These are phyloP conservation scores for Ophiobolus disseminans DNA, from an alignment of 2,329 filamentous ascomycete species.

Conservation along the genomic window DNA sequence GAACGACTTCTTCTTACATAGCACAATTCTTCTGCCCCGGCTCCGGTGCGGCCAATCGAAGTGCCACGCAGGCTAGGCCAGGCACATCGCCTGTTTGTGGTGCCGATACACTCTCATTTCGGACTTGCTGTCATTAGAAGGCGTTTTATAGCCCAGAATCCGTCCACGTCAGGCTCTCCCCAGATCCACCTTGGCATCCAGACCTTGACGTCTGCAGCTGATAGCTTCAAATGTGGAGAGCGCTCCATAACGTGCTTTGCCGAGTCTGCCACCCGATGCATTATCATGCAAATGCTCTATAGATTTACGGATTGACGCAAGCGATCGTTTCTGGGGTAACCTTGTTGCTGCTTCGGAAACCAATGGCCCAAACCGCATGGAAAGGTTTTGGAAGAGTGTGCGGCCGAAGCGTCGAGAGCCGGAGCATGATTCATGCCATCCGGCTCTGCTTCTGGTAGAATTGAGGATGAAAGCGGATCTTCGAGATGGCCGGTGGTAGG, in stretches of 20 bases:
- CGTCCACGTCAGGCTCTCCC: constrained; percentile 25
- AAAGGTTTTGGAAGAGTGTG: constrained; percentile 33
- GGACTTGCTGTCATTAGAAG: constrained; percentile 33
- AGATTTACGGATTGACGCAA: constrained; percentile 26
- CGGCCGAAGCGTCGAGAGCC: constrained; percentile 24
- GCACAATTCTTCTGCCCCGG: constrained; percentile 15
- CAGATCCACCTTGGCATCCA: constrained; percentile 28
- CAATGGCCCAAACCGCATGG: constrained; percentile 16
- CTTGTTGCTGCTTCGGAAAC: constrained; percentile 11
- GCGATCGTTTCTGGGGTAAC: constrained; percentile 36
- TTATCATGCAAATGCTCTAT: constrained; percentile 34
- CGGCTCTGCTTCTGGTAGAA: constrained; percentile 33
- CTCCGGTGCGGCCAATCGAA: constrained; percentile 36
- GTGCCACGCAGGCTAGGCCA: constrained; percentile 23
- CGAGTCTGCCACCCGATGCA: constrained; percentile 31
- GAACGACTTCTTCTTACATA: constrained; percentile 13
- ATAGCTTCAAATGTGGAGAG: constrained; percentile 31
- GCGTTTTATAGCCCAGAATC: constrained; percentile 35
- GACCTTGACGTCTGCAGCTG: constrained; percentile 34
- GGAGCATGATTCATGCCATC: constrained; percentile 35
- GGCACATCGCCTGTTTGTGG: constrained; percentile 27
- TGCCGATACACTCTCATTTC: constrained; percentile 21
- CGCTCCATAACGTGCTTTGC: constrained; percentile 39
- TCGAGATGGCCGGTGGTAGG: constrained; percentile 26
- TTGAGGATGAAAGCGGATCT: constrained; percentile 40